Conservation (phyloP, 2,329 filamentous ascomycete species). For the Penicillium sp. region DNA sequence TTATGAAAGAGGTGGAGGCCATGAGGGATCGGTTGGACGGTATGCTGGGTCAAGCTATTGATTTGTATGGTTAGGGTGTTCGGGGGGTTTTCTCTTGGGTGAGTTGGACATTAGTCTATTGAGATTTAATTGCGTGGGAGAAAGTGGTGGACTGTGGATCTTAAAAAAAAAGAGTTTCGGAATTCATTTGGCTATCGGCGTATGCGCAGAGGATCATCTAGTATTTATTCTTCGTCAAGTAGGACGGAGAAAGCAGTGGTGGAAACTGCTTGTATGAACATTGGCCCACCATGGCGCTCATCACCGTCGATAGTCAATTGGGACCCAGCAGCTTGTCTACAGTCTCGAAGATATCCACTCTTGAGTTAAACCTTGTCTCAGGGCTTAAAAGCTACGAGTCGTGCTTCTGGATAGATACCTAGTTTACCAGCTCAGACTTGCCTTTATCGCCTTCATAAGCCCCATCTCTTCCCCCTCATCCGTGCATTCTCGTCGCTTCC, state of each 20-base stretch:
- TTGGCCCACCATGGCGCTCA: no score
- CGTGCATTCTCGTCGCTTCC: background rate
- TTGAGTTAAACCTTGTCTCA: background rate
- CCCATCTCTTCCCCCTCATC: constrained; percentile 3
- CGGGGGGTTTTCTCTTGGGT: background rate
- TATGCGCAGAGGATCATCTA: no score
- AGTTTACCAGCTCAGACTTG: constrained; percentile 31
- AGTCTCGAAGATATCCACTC: background rate
- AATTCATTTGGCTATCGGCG: no score
- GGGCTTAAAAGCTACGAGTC: background rate
- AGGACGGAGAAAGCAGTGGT: no score
- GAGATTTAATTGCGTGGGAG: no score
- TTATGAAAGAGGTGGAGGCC: background rate
- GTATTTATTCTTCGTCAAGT: no score
- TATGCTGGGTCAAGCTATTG: background rate
- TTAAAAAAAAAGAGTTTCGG: no score
- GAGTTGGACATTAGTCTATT: background rate
- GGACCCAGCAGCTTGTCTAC: background rate
- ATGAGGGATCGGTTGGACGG: background rate
- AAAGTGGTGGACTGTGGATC: no score
- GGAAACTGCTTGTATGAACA: no score
- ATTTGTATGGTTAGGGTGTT: background rate
- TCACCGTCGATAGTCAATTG: background rate
- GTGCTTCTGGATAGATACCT: background rate
- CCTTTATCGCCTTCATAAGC: constrained; percentile 29